Base-by-base conservation (phyloP, 164 flowering plant species). In the Magnolia kwangsiensis region DNA sequence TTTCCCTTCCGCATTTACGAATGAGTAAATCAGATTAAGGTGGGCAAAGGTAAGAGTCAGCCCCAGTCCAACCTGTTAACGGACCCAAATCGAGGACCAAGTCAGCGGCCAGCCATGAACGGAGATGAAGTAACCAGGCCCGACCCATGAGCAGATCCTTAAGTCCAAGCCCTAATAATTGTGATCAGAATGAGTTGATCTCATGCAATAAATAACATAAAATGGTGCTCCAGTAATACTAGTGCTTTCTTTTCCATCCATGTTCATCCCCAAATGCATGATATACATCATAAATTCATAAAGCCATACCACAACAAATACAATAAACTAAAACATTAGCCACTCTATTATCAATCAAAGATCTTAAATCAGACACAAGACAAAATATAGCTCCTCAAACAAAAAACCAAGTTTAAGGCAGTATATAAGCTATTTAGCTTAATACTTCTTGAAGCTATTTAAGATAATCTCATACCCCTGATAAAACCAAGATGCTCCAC, bases 401-500 rank as follows among this genome's bases (percentile, higher is more conserved):
- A 31, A 68, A 5, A 31, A 13, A 3, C 1, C 29, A 31, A 13
- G 27, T 68, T 27, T 16, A 68, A 29, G 49, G 50, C 69, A 21
- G 23, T 66, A n/a, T 66, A 8, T 66, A 8, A 66, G 13, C 45
- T 37, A 37, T 37, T 37, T 37, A 3, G 45, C 45, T 2, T 37
- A 37, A 37, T 37, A 37, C 4, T 37, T 37, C 45, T 11, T 68
- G 16, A 37, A 29, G 61, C 1, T 37, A 68, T 37, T 13, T n/a
- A 69, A 51, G 69, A 51, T 19, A 1, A 73, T 64, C 45, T 58
- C 81, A 63, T 88, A 96, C 99, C 95, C 96, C 88, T 93, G 97
- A 86, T 96, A 96, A 72, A 96, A 84, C 99, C 99, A 96, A 45
- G 99, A 93, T 23, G 97, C 95, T 79, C 99, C 99, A 69, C 99